Evolutionary conservation across 2,329 filamentous ascomycete genomes (phyloP).

Genomic region (Diplodia sapinea): DNA sequence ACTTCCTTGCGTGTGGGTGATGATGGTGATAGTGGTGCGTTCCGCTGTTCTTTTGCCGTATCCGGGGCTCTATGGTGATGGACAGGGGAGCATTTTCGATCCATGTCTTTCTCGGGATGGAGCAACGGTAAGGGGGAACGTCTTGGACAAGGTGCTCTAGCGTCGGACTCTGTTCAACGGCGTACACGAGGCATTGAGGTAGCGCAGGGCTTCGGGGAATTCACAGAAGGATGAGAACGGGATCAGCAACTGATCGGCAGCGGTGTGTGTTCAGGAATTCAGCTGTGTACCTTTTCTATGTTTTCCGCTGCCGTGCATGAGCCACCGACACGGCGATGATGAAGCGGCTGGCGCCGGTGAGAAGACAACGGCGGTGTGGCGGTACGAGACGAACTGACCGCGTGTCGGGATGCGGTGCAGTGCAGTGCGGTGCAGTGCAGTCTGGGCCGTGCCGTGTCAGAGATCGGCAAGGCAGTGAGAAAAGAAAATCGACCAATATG

Average conservation of each 20-base stretch:
- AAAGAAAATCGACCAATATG: neutral
- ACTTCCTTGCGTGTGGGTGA: neutral
- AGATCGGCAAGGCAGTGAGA: conserved; percentile 3
- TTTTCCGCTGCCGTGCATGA: neutral
- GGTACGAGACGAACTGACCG: neutral
- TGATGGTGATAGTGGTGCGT: neutral
- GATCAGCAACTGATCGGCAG: conserved; percentile 2
- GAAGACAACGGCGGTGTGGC: neutral
- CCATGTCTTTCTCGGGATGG: neutral
- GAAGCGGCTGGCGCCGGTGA: neutral
- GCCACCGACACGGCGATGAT: neutral
- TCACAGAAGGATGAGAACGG: neutral
- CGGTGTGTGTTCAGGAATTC: neutral
- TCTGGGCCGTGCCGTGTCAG: neutral
- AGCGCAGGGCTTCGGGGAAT: neutral
- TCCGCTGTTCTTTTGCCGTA: neutral
- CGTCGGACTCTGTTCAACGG: neutral
- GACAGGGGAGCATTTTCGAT: neutral
- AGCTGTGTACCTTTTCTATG: neutral
- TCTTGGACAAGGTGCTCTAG: neutral
- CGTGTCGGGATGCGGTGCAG: neutral
- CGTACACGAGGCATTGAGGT: neutral
- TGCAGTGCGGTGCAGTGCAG: neutral
- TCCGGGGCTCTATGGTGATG: neutral
- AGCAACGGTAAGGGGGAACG: neutral